Evolutionary conservation across 1,139 yeast species (phyloP), one percentile per base, ranked within the genome.

Genomic region (Hyphopichia wangnamkhiaoensis): DNA sequence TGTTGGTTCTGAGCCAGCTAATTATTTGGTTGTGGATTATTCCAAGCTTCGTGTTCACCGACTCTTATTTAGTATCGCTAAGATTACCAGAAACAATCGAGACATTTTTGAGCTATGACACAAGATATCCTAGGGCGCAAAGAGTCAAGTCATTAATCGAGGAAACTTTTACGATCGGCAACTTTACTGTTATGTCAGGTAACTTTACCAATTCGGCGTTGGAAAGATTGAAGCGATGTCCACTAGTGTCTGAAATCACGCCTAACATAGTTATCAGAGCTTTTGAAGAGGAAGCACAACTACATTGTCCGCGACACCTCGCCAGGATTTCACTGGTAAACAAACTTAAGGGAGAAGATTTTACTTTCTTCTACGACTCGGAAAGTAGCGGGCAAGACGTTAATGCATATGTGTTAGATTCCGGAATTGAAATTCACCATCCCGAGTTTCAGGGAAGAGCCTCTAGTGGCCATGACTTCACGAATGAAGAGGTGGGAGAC

Each of bases 321-420:
- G 86, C 84, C 0, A 59, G 90, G 30, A 49, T 84, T 3, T 82
- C 90, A 2, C 79, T 82, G 45, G 59, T 71, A 29, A 63, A 65
- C 6, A 61, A 54, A 34, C 53, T 80, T 40, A 41, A 46, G 41
- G 41, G 48, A 20, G 19, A 23, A 6, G 39, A 45, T 10, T 47
- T 49, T 20, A 50, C 59, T 1, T 71, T 65, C 45, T 38, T 49
- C 26, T 70, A 60, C 38, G 61, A 65, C 31, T 47, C 42, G 6
- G 45, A 53, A 2, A 53, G 54, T 7, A 45, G 50, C 20, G 69
- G 65, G 2, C 37, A 60, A 7, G 79, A 74, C 13, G 85, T 87
- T 0, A 76, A 73, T 47, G 95, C 81, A 0, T 90, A 88, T 57
- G 79, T 90, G n/a, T 65, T 89, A 33, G 97, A 90, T 58, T 84